These are phyloP conservation scores for Ustilago esculenta DNA, from an alignment of 1,284 basidiomycete genomes.

Conservation along the genomic window DNA sequence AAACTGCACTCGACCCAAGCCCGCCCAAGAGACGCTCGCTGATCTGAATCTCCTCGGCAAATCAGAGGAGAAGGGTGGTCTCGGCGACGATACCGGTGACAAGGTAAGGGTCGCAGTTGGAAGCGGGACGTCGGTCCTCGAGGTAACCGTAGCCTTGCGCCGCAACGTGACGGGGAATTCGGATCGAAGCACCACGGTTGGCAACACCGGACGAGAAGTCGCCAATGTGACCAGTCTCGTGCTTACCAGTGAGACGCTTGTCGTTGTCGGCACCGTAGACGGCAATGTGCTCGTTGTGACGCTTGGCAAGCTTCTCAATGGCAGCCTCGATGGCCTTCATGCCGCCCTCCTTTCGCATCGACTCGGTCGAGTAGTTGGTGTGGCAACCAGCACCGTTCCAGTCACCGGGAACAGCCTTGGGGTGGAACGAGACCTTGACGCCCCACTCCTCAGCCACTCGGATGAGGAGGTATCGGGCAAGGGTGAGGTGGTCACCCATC, in stretches of 20 bases:
- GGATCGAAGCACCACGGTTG: conserved; percentile 81
- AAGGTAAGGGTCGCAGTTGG: conserved; percentile 84
- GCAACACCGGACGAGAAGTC: conserved; percentile 93
- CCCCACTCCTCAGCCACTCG: conserved; percentile 91
- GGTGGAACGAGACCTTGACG: conserved; percentile 95
- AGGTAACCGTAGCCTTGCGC: conserved; percentile 93
- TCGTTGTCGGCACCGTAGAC: conserved; percentile 67
- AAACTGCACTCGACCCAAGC: no score
- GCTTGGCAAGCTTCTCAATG: conserved; percentile 74
- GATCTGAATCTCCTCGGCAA: no score
- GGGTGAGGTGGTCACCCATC: conserved; percentile 83
- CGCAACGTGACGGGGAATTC: conserved; percentile 88
- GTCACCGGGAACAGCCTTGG: conserved; percentile 95
- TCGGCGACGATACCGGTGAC: conserved; percentile 80
- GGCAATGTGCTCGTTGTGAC: conserved; percentile 68
- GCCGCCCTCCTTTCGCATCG: conserved; percentile 70
- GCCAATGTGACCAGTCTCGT: conserved; percentile 94
- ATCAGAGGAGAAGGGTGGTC: conserved; percentile 74
- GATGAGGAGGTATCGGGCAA: conserved; percentile 65
- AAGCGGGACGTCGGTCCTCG: conserved; percentile 72
- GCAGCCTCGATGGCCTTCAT: conserved; percentile 93
- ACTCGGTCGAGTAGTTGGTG: conserved; percentile 68
- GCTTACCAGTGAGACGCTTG: conserved; percentile 64
- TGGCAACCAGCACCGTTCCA: conserved; percentile 98
- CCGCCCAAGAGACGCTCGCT: no score